Evolutionary conservation across 2,329 filamentous ascomycete species (phyloP).

Genomic region (Cladosporium cucumerinum): DNA sequence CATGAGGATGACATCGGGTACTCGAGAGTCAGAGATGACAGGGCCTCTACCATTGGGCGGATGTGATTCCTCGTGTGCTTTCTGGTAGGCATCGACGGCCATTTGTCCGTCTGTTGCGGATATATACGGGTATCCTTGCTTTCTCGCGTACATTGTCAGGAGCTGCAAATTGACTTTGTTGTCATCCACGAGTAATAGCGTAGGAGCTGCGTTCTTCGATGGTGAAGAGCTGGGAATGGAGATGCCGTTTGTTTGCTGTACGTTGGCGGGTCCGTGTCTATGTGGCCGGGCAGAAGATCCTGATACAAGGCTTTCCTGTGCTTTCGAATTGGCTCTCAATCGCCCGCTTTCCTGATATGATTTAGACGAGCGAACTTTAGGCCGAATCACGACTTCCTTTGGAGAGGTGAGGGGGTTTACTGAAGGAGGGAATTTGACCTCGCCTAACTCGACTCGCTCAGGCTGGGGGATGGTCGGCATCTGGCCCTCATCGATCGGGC

Average conservation of each 20-base stretch:
- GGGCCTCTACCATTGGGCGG: neutral
- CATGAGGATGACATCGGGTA: conserved; percentile 47
- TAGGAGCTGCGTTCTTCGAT: neutral
- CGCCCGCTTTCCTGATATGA: neutral
- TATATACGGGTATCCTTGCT: conserved; percentile 39
- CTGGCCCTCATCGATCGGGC: neutral
- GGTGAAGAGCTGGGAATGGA: neutral
- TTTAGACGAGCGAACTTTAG: neutral
- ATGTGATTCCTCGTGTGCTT: conserved; percentile 11
- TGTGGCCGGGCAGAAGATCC: too few relatives aligned
- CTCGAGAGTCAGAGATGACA: neutral
- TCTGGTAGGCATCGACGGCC: conserved; percentile 46
- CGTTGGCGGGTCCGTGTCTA: neutral
- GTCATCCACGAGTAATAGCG: conserved; percentile 34
- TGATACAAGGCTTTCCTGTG: neutral
- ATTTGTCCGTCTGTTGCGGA: conserved; percentile 49
- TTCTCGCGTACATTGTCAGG: conserved; percentile 31
- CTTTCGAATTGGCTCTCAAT: neutral
- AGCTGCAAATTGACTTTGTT: conserved; percentile 36
- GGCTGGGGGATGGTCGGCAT: neutral
- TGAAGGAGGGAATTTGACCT: neutral
- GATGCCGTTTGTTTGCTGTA: neutral
- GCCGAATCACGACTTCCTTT: neutral
- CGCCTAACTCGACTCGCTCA: neutral
- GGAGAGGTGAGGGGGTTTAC: neutral